These are phyloP conservation scores for Acacia confusa DNA, from an alignment of 306 rosid species.

Conservation along the genomic window DNA sequence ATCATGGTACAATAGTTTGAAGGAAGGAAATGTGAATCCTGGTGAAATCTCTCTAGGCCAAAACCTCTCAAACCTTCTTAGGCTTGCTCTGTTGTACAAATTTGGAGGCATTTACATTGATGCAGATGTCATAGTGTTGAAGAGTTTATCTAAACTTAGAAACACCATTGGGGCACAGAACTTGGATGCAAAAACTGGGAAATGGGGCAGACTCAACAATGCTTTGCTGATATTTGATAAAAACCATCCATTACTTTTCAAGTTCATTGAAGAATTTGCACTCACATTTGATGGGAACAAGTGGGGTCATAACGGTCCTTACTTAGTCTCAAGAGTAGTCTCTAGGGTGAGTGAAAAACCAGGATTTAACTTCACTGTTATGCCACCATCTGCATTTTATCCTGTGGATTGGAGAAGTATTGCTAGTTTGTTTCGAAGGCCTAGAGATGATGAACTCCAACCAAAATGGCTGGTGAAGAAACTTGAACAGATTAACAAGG, in stretches of 20 bases:
- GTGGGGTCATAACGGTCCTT: conserved; percentile 99
- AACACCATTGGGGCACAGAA: conserved; percentile 91
- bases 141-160: conserved; percentile 65
- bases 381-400: conserved; percentile 81
- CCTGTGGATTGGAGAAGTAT: conserved; percentile 84
- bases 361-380: conserved; percentile 53
- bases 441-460: conserved; percentile 49
- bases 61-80: conserved; percentile 82
- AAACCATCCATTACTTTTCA: conserved; percentile 69
- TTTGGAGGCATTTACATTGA: conserved; percentile 81
- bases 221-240: conserved; percentile 80
- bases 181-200: conserved; percentile 51
- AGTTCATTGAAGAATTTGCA: conserved; percentile 84
- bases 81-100: conserved; percentile 71
- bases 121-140: conserved; percentile 64
- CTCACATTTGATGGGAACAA: conserved; percentile 86
- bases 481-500: conserved; percentile 48
- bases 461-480: conserved; percentile 62
- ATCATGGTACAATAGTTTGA: conserved; percentile 57
- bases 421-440: conserved; percentile 52
- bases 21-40: conserved; percentile 63
- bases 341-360: conserved; percentile 55
- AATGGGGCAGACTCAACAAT: conserved; percentile 89
- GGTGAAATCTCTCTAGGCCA: conserved; percentile 84
- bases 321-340: conserved; percentile 84